Percentiles rank a stretch among this genome's conserved stretches.
Conservation (phyloP, 208 protist genomes). For the Leishmania guyanensis region DNA sequence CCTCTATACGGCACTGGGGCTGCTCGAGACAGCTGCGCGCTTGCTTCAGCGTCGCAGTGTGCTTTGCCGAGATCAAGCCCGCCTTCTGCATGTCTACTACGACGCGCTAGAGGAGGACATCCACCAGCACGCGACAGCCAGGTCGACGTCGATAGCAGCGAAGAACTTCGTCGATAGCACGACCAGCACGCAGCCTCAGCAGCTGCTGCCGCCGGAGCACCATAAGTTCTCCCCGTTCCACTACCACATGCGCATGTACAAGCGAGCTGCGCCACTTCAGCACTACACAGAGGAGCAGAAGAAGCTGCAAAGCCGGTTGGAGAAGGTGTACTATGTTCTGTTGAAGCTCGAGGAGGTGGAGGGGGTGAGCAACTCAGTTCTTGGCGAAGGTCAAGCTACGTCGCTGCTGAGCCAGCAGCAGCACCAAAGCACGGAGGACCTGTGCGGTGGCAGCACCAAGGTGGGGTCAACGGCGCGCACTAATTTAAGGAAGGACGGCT, state of each 20-base stretch:
- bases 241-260: constrained; percentile 40
- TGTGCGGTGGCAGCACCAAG: not conserved
- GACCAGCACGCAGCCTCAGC: not conserved
- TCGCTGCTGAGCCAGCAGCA: not conserved
- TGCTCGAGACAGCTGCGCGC: constrained; percentile 42
- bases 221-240: constrained; percentile 46
- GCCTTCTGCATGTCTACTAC: constrained; percentile 67
- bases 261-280: constrained; percentile 38
- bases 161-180: not conserved
- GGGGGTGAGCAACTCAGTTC: constrained; percentile 30
- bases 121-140: constrained; percentile 5
- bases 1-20: constrained; percentile 37
- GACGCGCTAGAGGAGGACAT: constrained; percentile 61
- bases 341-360: constrained; percentile 55
- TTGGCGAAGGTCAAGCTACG: constrained; percentile 13
- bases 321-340: constrained; percentile 58
- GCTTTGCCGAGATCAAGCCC: constrained; percentile 31
- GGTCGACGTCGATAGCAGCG: not conserved
- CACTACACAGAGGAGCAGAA: constrained; percentile 40
- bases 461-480: not conserved
- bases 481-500: not conserved
- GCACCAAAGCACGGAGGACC: not conserved
- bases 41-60: constrained; percentile 35
- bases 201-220: constrained; percentile 12
- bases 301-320: constrained; percentile 42